A percentile compares a stretch with the other conserved stretches of the same genome.
These are phyloP conservation scores for Antrodiella citrinella DNA, from an alignment of 768 basidiomycete species.

Conservation along the genomic window DNA sequence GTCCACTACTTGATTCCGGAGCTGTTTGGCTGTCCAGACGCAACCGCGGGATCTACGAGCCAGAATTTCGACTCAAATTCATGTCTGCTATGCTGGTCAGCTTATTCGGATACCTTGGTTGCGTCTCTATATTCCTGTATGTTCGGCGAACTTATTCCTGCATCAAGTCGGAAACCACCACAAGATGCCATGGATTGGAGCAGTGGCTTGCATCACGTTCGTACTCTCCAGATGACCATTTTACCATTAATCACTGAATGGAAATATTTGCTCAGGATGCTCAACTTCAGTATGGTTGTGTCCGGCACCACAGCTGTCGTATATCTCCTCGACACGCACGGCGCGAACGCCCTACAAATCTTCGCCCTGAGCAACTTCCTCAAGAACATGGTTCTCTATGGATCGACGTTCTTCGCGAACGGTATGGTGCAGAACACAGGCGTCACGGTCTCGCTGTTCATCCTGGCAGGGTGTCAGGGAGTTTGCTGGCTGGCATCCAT, in stretches of 20 bases:
- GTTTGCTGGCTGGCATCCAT: conserved; percentile 32
- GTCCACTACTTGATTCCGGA: conserved; percentile 34
- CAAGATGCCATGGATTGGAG: conserved; percentile 38
- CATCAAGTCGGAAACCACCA: conserved; percentile 29
- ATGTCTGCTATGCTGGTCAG: conserved; percentile 34
- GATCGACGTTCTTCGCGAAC: conserved; percentile 36
- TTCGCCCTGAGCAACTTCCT: conserved; percentile 34
- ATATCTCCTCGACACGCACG: conserved; percentile 38
- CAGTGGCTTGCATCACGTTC: conserved; percentile 27
- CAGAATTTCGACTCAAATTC: conserved; percentile 37
- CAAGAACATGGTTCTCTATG: conserved; percentile 38
- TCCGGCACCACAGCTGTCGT: conserved; percentile 35
- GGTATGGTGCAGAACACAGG: conserved; percentile 31
- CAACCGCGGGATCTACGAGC: conserved; percentile 39
- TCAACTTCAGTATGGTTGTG: conserved; percentile 37
- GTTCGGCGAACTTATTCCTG: no score
- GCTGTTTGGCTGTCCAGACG: conserved; percentile 35
- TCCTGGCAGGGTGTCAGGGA: conserved; percentile 32
- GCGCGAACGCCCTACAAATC: conserved; percentile 31
- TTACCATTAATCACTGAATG: background rate
- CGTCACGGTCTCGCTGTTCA: conserved; percentile 31
- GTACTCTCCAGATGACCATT: background rate
- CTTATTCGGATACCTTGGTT: conserved; percentile 36
- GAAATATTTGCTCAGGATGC: conserved; percentile 21
- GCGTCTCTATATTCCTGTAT: conserved; percentile 30